A percentile compares a stretch with the other conserved stretches of the same genome.
Evolutionary conservation across 306 rosid genomes (phyloP).

Genomic region (Alnus rubra): DNA sequence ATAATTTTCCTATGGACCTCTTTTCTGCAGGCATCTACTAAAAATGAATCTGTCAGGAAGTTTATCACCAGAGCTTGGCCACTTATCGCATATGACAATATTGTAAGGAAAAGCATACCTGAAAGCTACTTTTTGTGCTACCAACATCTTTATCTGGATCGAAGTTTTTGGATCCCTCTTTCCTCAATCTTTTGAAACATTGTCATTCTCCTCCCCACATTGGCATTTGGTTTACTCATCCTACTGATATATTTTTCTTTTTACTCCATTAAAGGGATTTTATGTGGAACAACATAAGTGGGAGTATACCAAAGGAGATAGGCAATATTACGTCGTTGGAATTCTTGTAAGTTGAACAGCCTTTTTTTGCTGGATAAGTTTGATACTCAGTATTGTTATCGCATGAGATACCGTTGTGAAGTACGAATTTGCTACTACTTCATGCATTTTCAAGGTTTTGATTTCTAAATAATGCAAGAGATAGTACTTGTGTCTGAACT

Average conservation of each 20-base stretch:
- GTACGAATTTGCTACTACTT: too few species aligned
- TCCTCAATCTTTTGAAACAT: background rate
- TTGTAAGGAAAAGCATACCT: slow-evolving; percentile 31
- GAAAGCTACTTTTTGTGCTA: background rate
- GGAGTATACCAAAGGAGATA: slow-evolving; percentile 54
- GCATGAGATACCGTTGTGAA: slow-evolving; percentile 31
- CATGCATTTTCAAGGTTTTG: too few species aligned
- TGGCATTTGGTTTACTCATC: slow-evolving; percentile 1
- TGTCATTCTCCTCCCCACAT: background rate
- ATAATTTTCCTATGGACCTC: background rate
- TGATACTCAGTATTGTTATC: background rate
- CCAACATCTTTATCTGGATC: background rate
- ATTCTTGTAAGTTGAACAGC: slow-evolving; percentile 43
- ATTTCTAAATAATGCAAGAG: too few species aligned
- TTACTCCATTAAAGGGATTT: slow-evolving; percentile 42
- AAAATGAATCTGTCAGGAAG: slow-evolving; percentile 42
- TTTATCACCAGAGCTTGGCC: slow-evolving; percentile 54
- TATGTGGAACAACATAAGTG: slow-evolving; percentile 54
- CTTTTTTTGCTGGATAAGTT: background rate
- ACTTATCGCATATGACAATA: slow-evolving; percentile 37
- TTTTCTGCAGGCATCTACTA: slow-evolving; percentile 43
- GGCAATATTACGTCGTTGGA: slow-evolving; percentile 45
- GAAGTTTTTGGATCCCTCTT: background rate
- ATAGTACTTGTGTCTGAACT: too few species aligned
- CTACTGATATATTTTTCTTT: slow-evolving; percentile 14